Conservation (phyloP, 345 rosid genomes). For the Eucalyptus erythrocorys region DNA sequence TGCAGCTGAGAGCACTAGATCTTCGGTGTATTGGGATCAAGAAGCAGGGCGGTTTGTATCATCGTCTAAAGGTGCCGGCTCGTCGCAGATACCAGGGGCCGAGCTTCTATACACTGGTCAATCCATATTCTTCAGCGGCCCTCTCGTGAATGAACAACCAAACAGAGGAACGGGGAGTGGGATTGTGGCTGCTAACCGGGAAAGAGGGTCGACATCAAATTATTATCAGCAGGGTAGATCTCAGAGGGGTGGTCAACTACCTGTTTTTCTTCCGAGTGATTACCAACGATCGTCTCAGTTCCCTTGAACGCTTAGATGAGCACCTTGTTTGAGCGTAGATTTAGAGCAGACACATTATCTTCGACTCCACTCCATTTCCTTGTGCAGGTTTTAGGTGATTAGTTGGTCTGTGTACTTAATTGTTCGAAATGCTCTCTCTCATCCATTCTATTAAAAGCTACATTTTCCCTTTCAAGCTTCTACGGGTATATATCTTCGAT, state of each 20-base stretch:
- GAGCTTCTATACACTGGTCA: conserved; percentile 51
- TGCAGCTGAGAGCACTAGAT: conserved; percentile 21
- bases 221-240: conserved; percentile 52
- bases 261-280: conserved; percentile 78
- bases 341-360: not conserved
- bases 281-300: conserved; percentile 38
- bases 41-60: conserved; percentile 82
- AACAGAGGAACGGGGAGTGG: conserved; percentile 21
- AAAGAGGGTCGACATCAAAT: conserved; percentile 29
- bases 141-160: conserved; percentile 34
- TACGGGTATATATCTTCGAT: not conserved
- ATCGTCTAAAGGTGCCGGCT: conserved; percentile 16
- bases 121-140: conserved; percentile 59
- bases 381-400: not conserved
- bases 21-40: conserved; percentile 76
- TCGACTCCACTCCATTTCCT: not conserved
- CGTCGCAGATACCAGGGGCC: conserved; percentile 27
- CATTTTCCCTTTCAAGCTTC: not conserved
- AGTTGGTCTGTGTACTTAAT: not conserved
- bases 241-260: conserved; percentile 73
- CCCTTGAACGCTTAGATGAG: conserved; percentile 6
- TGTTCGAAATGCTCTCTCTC: not conserved
- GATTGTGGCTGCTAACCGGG: conserved; percentile 7
- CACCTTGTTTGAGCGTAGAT: not conserved
- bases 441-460: not conserved